These are phyloP conservation scores for Pseudomonodictys pantanalensis DNA, from an alignment of 495 filamentous ascomycete species.

Conservation along the genomic window DNA sequence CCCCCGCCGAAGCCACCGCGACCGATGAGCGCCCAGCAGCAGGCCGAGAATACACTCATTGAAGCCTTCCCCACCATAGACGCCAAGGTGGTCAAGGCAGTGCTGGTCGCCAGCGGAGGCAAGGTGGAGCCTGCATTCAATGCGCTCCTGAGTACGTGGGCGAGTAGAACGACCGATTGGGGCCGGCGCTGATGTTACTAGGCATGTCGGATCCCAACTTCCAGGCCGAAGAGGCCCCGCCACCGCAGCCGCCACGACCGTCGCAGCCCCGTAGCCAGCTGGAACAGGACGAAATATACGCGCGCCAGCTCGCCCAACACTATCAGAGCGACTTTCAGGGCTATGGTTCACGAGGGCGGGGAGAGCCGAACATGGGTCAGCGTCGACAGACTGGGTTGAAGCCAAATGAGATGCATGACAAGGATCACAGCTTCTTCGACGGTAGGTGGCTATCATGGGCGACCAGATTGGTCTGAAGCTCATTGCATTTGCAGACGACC, in stretches of 20 bases:
- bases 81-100: slow-evolving; percentile 75
- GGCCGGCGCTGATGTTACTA: too few species aligned
- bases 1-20: slow-evolving; percentile 86
- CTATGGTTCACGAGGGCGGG: slow-evolving; percentile 31
- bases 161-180: too few species aligned
- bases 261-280: slow-evolving; percentile 62
- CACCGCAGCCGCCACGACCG: slow-evolving; percentile 42
- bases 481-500: slow-evolving; percentile 61
- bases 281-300: slow-evolving; percentile 86
- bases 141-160: slow-evolving; percentile 86
- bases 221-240: slow-evolving; percentile 57
- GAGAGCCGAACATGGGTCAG: slow-evolving; percentile 24
- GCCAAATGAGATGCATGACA: slow-evolving; percentile 49
- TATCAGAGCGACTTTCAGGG: slow-evolving; percentile 59
- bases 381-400: slow-evolving; percentile 34
- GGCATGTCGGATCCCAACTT: slow-evolving; percentile 93
- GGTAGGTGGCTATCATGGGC: slow-evolving; percentile 45
- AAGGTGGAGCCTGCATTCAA: slow-evolving; percentile 94
- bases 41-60: slow-evolving; percentile 82
- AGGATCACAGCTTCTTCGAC: slow-evolving; percentile 86
- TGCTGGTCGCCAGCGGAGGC: slow-evolving; percentile 80
- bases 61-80: slow-evolving; percentile 94
- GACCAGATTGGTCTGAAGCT: neutral
- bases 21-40: slow-evolving; percentile 72
- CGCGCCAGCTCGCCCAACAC: slow-evolving; percentile 79